Evolutionary conservation across 2,329 filamentous ascomycete genomes (phyloP), one percentile per base, ranked within the genome.

Genomic region (Macroventuria anomochaeta): DNA sequence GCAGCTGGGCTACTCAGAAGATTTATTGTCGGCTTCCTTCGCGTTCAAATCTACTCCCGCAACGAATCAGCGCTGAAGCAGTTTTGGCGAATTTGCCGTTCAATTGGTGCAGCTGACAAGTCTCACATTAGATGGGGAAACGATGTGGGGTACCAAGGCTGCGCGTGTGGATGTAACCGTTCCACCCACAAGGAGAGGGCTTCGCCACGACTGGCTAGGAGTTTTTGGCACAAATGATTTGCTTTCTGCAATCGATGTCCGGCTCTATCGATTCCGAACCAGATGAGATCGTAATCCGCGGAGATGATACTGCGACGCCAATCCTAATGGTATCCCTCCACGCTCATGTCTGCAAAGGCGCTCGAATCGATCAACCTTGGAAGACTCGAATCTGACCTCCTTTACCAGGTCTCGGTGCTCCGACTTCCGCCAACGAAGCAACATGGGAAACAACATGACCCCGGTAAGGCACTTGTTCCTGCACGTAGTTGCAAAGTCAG

Each of bases 281-380:
- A 52, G 49, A 46, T 57, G 60, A n/a, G 57, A 56, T 17, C 43
- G 32, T 25, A 65, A 34, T 2, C 49, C 58, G 29, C 49, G 31
- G 8, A 65, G 43, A 34, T 66, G 68, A 37, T 65, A 71, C 38
- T 72, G 66, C 23, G 57, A 61, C 7, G 62, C 62, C 25, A 70
- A 32, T 1, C 67, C 68, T 31, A 70, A 29, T 10, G 64, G 62
- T 25, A 64, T 57, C 1, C 58, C 61, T 13, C 42, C 46, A 28
- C 63, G 51, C 37, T 68, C 59, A n/a, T 42, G 52, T 21, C 67
- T 61, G 44, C 46, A 52, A 4, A 71, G 48, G 8, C 25, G 53
- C 17, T 58, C 47, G n/a, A 56, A 21, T 13, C 8, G 15, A 2
- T 43, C 38, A 3, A 33, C 25, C 3, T 20, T 36, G 4, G 57